Evolutionary conservation across 2,329 filamentous ascomycete genomes (phyloP).

Genomic region (Ascomycota sp.): DNA sequence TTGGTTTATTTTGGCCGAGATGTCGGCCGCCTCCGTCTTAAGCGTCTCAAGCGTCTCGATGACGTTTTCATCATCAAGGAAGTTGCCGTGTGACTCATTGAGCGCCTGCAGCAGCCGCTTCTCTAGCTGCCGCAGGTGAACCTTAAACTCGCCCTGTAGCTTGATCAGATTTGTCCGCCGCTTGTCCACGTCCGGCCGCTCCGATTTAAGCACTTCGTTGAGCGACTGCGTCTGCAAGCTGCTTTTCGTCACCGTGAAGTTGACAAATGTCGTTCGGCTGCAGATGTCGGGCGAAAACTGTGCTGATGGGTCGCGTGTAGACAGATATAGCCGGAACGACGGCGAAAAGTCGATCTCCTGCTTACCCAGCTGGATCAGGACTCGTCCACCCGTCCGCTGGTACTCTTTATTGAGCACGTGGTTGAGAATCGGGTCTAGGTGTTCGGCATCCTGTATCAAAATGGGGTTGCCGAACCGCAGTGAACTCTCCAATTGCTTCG

Average conservation of each 20-base stretch:
- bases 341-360: conserved; percentile 99
- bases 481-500: conserved; percentile 92
- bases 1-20: conserved; percentile 86
- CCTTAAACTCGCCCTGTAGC: conserved; percentile 95
- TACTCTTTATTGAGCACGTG: conserved; percentile 99
- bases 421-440: conserved; percentile 90
- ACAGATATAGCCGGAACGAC: conserved; percentile 84
- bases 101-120: conserved; percentile 84
- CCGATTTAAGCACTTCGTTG: conserved; percentile 92
- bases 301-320: conserved; percentile 87
- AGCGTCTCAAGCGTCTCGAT: conserved; percentile 94
- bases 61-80: conserved; percentile 93
- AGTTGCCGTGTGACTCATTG: conserved; percentile 94
- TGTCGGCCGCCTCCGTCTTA: conserved; percentile 93
- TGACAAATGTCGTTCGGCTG: conserved; percentile 96
- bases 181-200: conserved; percentile 93
- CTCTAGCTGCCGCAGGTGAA: conserved; percentile 90
- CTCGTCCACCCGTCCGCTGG: conserved; percentile 92
- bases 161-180: conserved; percentile 94
- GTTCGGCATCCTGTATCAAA: conserved; percentile 92
- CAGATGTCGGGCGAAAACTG: conserved; percentile 93
- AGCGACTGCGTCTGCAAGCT: conserved; percentile 95
- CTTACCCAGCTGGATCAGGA: conserved; percentile 92
- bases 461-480: conserved; percentile 96
- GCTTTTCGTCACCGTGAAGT: conserved; percentile 97